Percentiles rank a stretch among this genome's conserved stretches.
phyloP scores from a whole-genome alignment of 2,329 filamentous ascomycete genomes.

The Tothia fuscella region DNA sequence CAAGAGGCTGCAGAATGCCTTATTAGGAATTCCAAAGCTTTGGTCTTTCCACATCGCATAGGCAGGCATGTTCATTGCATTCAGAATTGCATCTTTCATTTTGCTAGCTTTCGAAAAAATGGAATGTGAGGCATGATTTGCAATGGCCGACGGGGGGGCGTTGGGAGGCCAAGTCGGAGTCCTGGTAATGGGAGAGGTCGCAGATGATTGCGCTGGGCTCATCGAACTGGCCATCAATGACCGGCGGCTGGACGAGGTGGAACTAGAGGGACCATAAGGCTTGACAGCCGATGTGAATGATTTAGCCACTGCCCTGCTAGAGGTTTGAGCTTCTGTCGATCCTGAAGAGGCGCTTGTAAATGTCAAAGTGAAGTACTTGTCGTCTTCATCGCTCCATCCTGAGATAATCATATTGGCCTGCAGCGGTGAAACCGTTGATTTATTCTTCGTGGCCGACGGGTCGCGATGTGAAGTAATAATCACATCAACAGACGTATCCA shows the following conservation, averaged over 20 bases:
- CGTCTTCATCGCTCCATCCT: constrained; percentile 57
- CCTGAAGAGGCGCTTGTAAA: constrained; percentile 47
- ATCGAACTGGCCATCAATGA: constrained; percentile 17
- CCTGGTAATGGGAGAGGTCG: constrained; percentile 43
- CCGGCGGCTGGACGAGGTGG: constrained; percentile 22
- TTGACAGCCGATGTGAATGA: constrained; percentile 26
- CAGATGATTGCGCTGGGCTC: constrained; percentile 26
- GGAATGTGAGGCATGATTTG: constrained; percentile 47
- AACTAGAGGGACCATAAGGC: constrained; percentile 27
- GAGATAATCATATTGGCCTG: constrained; percentile 67
- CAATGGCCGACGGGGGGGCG: constrained; percentile 48
- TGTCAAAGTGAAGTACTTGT: constrained; percentile 61
- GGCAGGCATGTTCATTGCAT: constrained; percentile 63
- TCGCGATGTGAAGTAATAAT: constrained; percentile 36
- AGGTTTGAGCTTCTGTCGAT: constrained; percentile 13
- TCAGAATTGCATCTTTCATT: constrained; percentile 66
- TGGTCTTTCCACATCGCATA: constrained; percentile 74
- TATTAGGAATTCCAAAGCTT: constrained; percentile 61
- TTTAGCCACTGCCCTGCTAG: constrained; percentile 31
- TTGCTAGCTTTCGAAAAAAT: constrained; percentile 60
- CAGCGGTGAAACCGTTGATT: no score
- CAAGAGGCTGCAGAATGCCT: constrained; percentile 39
- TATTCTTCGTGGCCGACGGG: neutral
- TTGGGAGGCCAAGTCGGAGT: constrained; percentile 53
- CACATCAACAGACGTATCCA: constrained; percentile 57